Conservation (phyloP, 768 basidiomycete species). For the Agaricus blazei region DNA sequence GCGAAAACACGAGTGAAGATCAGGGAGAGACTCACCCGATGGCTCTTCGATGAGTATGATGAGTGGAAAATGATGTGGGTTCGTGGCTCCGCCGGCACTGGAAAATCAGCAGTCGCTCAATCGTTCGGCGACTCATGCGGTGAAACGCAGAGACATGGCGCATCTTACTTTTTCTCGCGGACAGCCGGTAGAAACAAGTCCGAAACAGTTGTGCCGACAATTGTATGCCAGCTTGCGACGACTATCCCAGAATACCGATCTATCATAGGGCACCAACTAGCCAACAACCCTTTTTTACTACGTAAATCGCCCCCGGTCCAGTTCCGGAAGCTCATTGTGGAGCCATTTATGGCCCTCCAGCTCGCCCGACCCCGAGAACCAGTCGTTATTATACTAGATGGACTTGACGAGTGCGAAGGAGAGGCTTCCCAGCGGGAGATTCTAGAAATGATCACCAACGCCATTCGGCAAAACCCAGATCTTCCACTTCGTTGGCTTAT, state of each 20-base stretch:
- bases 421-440: neutral
- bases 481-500: neutral
- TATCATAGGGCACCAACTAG: neutral
- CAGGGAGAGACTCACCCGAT: neutral
- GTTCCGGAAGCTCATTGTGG: neutral
- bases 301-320: neutral
- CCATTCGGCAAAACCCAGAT: neutral
- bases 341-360: neutral
- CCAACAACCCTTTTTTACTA: neutral
- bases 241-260: neutral
- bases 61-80: neutral
- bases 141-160: neutral
- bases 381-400: neutral
- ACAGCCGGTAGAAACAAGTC: neutral
- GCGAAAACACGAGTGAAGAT: neutral
- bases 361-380: neutral
- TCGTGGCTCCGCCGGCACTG: slow-evolving; percentile 5
- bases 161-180: slow-evolving; percentile 6
- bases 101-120: slow-evolving; percentile 7
- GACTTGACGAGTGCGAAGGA: neutral
- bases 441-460: neutral
- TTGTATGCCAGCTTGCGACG: neutral
- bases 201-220: neutral
- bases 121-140: neutral
- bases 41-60: neutral